Conservation (phyloP, 176 grass and related monocot genomes). For the Oryza nivara region DNA sequence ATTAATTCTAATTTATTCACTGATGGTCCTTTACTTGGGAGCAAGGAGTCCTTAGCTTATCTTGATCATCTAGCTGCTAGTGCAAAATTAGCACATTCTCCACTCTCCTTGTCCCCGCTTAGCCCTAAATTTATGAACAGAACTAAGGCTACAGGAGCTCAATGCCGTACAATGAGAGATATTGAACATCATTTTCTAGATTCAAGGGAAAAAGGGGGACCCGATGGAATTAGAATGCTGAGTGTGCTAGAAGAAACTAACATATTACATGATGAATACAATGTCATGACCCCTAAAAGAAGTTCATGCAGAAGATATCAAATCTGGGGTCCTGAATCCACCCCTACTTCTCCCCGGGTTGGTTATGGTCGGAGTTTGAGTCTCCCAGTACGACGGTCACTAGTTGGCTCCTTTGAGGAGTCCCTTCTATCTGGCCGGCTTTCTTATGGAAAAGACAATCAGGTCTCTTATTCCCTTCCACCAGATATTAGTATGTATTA, state of each 20-base stretch:
- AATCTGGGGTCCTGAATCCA: conserved; percentile 45
- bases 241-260: conserved; percentile 43
- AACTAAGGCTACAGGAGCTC: conserved; percentile 54
- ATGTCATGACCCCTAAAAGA: conserved; percentile 56
- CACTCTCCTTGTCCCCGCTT: conserved; percentile 78
- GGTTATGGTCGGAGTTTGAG: conserved; percentile 51
- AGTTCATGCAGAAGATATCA: conserved; percentile 43
- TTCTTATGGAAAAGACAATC: conserved; percentile 83
- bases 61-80: conserved; percentile 51
- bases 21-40: conserved; percentile 88
- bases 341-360: conserved; percentile 45
- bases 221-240: conserved; percentile 45
- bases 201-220: conserved; percentile 48
- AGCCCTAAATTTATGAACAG: conserved; percentile 82
- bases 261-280: conserved; percentile 68
- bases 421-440: conserved; percentile 91
- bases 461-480: conserved; percentile 56
- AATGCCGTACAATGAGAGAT: conserved; percentile 59
- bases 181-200: conserved; percentile 72
- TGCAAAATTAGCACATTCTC: conserved; percentile 72
- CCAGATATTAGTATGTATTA: conserved; percentile 12
- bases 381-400: conserved; percentile 71
- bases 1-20: conserved; percentile 64
- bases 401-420: conserved; percentile 96
- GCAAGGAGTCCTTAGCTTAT: conserved; percentile 46